Conservation (phyloP, 345 rosid genomes). For the Hypericum androsaemum region DNA sequence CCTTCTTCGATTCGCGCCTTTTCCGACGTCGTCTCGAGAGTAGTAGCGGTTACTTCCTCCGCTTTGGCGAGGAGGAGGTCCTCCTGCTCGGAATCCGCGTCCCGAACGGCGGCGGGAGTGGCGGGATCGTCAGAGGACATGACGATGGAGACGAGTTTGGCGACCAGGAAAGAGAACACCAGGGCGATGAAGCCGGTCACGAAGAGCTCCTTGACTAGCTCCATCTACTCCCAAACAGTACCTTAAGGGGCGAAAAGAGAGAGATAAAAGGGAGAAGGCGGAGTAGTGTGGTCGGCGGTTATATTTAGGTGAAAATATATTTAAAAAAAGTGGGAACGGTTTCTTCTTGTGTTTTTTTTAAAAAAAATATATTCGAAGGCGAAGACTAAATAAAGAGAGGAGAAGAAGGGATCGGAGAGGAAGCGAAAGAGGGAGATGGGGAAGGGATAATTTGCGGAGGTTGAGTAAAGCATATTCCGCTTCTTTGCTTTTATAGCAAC, state of each 20-base stretch:
- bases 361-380: neutral
- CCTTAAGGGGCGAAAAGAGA: neutral
- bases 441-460: slow-evolving; percentile 38
- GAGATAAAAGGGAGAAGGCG: slow-evolving; percentile 1
- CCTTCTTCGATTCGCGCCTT: no score
- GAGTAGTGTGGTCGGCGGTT: neutral
- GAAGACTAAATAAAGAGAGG: no score
- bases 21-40: no score
- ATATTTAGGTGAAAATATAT: neutral
- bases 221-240: slow-evolving; percentile 30
- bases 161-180: slow-evolving; percentile 51
- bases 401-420: neutral
- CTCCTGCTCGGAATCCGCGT: no score
- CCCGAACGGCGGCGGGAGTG: neutral
- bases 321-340: neutral
- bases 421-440: neutral
- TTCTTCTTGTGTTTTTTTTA: no score
- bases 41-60: no score
- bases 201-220: slow-evolving; percentile 48
- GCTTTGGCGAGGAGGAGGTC: no score
- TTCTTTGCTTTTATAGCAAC: neutral
- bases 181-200: slow-evolving; percentile 48
- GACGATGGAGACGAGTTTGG: slow-evolving; percentile 53
- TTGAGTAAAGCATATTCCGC: slow-evolving; percentile 62
- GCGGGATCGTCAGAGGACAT: slow-evolving; percentile 15